These are phyloP conservation scores for Sphaerulina vaccinii DNA, from an alignment of 2,329 filamentous ascomycete species.

Conservation along the genomic window DNA sequence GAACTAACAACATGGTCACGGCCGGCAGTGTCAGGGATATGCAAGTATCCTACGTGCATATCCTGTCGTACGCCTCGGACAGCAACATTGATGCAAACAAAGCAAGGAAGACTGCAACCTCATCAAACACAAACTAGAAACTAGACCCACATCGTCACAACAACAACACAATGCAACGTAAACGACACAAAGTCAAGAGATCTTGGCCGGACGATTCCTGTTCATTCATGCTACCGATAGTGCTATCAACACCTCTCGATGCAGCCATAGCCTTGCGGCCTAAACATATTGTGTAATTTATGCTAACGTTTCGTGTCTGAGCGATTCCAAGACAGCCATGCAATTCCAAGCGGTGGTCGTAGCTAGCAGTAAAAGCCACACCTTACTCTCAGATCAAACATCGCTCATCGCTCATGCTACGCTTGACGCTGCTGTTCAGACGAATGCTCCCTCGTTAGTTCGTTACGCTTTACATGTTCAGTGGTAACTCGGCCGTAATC, in stretches of 20 bases:
- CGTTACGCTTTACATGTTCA: constrained; percentile 6
- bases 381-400: neutral
- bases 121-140: neutral
- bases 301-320: neutral
- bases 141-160: neutral
- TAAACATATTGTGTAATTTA: neutral
- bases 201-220: neutral
- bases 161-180: neutral
- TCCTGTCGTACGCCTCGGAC: neutral
- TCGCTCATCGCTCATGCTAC: neutral
- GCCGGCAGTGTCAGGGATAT: too few relatives aligned
- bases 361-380: neutral
- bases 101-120: neutral
- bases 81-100: neutral
- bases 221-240: neutral
- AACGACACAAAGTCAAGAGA: neutral
- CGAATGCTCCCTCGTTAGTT: constrained; percentile 8
- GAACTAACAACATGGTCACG: too few relatives aligned
- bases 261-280: neutral
- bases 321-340: neutral
- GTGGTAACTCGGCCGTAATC: constrained; percentile 1
- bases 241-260: too few relatives aligned
- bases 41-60: too few relatives aligned
- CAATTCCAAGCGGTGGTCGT: neutral
- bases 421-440: neutral